phyloP scores from a whole-genome alignment of 2,329 filamentous ascomycete genomes.

The Dactylellina leptospora region DNA sequence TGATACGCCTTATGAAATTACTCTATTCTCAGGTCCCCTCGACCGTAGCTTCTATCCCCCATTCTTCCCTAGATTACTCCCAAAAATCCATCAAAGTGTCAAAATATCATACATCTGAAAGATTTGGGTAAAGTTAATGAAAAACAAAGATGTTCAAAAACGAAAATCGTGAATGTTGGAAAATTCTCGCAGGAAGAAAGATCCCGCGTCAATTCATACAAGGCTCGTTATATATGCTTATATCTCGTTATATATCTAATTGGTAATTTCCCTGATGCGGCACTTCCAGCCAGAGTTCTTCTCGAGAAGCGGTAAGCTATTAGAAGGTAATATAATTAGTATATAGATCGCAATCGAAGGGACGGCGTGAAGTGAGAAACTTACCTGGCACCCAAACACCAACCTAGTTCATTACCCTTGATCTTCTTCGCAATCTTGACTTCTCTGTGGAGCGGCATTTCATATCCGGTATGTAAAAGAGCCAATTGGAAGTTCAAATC shows the following conservation, averaged over 20 bases:
- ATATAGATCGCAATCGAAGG: background rate
- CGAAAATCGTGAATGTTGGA: background rate
- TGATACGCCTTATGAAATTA: background rate
- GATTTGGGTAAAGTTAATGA: background rate
- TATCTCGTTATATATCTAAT: slow-evolving; percentile 57
- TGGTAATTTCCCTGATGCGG: slow-evolving; percentile 79
- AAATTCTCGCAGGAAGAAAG: no score
- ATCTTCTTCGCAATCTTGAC: slow-evolving; percentile 99
- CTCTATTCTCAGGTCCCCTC: background rate
- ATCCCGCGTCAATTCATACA: no score
- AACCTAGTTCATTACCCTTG: slow-evolving; percentile 93
- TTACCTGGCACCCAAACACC: slow-evolving; percentile 96
- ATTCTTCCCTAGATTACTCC: background rate
- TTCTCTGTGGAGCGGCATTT: slow-evolving; percentile 95
- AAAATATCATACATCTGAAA: slow-evolving; percentile 20
- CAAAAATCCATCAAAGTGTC: background rate
- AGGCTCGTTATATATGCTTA: background rate
- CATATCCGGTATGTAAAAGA: slow-evolving; percentile 91
- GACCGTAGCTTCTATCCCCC: background rate
- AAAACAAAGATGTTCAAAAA: background rate
- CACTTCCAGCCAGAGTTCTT: slow-evolving; percentile 86
- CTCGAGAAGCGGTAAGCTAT: slow-evolving; percentile 81
- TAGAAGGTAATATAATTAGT: slow-evolving; percentile 60
- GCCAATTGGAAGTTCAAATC: slow-evolving; percentile 97
- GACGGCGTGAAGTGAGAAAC: slow-evolving; percentile 57